Conservation (phyloP, 805 yeast species). For the Tetrapisispora phaffii region DNA sequence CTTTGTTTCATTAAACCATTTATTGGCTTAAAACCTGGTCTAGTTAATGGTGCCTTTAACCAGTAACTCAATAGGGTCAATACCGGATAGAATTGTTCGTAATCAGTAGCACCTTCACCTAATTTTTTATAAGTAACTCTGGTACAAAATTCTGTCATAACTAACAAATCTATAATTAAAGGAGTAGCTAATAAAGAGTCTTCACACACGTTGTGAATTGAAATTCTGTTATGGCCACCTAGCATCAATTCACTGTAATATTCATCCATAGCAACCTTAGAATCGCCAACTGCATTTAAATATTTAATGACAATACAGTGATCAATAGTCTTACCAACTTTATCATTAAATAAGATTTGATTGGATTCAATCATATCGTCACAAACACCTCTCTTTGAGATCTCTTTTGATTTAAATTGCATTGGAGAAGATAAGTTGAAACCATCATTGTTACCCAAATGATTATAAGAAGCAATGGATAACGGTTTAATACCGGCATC, state of each 20-base stretch:
- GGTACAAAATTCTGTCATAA: constrained; percentile 81
- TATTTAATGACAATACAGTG: constrained; percentile 94
- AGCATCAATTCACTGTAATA: constrained; percentile 93
- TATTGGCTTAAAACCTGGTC: constrained; percentile 82
- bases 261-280: constrained; percentile 97
- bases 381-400: constrained; percentile 83
- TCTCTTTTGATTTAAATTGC: constrained; percentile 93
- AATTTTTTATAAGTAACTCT: constrained; percentile 70
- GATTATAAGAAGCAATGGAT: constrained; percentile 92
- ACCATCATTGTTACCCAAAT: constrained; percentile 94
- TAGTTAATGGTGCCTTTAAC: constrained; percentile 93
- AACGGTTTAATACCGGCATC: constrained; percentile 96
- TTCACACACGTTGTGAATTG: constrained; percentile 92
- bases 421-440: constrained; percentile 81
- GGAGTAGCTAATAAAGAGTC: constrained; percentile 94
- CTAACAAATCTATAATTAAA: constrained; percentile 79
- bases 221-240: constrained; percentile 92
- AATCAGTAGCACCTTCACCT: constrained; percentile 35
- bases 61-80: constrained; percentile 83
- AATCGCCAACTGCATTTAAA: constrained; percentile 88
- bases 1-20: constrained; percentile 94
- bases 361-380: constrained; percentile 91
- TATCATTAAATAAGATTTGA: constrained; percentile 53
- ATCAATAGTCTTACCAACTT: constrained; percentile 69
- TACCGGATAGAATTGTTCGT: constrained; percentile 69